phyloP scores from a whole-genome alignment of 352 stramenopile species.

The Aphanomyces astaci region DNA sequence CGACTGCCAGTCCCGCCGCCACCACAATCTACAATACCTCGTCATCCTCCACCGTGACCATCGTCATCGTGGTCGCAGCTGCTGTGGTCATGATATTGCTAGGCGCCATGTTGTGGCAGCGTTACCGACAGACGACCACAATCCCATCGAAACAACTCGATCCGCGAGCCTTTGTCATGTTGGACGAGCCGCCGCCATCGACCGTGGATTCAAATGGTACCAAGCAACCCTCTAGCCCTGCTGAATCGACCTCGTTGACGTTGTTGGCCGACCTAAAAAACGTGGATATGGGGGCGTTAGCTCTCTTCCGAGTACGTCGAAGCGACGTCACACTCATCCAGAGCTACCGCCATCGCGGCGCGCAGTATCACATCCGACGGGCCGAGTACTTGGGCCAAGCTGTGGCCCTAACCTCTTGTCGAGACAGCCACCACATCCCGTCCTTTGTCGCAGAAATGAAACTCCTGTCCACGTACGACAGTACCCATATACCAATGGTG shows the following conservation, averaged over 20 bases:
- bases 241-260: too few species aligned
- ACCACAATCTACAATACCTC: too few species aligned
- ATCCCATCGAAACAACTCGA: too few species aligned
- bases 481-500: not conserved
- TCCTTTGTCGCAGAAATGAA: conserved; percentile 8
- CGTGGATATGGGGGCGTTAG: not conserved
- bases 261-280: too few species aligned
- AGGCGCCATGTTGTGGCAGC: not conserved
- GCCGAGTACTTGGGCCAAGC: conserved; percentile 66
- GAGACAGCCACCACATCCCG: not conserved
- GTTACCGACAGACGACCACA: too few species aligned
- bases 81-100: not conserved
- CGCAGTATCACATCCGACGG: conserved; percentile 73
- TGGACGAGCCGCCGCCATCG: not conserved
- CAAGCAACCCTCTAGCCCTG: too few species aligned
- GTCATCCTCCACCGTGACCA: not conserved
- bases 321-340: not conserved
- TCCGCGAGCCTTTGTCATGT: not conserved
- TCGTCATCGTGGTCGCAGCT: not conserved
- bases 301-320: not conserved
- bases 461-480: conserved; percentile 18
- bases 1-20: not conserved
- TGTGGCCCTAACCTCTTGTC: conserved; percentile 73
- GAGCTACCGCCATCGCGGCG: conserved; percentile 45
- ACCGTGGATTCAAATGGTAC: too few species aligned